A percentile compares a stretch with the other conserved stretches of the same genome.
phyloP scores from a whole-genome alignment of 495 filamentous ascomycete species.

The Clohesyomyces aquaticus region DNA sequence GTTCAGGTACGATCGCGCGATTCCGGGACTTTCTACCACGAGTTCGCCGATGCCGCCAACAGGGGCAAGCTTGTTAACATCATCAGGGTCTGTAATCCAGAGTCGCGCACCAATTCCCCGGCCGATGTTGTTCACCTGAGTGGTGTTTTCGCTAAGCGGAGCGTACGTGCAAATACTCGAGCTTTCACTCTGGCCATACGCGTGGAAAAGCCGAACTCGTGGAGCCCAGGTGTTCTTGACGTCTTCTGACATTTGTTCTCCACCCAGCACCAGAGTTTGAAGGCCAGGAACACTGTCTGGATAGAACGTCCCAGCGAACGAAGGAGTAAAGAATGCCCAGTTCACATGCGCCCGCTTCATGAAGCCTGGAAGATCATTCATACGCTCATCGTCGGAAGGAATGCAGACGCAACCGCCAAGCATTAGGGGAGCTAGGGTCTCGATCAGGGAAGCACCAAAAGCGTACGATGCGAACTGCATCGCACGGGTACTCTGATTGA shows the following conservation, averaged over 20 bases:
- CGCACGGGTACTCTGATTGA: slow-evolving; percentile 49
- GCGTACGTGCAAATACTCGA: slow-evolving; percentile 1
- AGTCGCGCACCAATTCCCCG: slow-evolving; percentile 2
- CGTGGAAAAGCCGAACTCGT: slow-evolving; percentile 19
- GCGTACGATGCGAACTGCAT: slow-evolving; percentile 60
- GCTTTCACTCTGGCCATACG: slow-evolving; percentile 31
- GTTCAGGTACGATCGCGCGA: slow-evolving; percentile 48
- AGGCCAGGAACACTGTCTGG: slow-evolving; percentile 23
- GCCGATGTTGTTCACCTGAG: slow-evolving; percentile 11
- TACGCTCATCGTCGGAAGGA: slow-evolving; percentile 58
- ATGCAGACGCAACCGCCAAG: slow-evolving; percentile 65
- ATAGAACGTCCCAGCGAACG: slow-evolving; percentile 42
- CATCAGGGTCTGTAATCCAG: slow-evolving; percentile 21
- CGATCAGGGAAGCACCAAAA: slow-evolving; percentile 57
- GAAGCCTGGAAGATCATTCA: slow-evolving; percentile 51
- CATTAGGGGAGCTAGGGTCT: slow-evolving; percentile 56
- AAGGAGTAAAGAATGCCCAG: slow-evolving; percentile 59
- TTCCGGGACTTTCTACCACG: slow-evolving; percentile 33
- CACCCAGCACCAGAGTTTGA: slow-evolving; percentile 27
- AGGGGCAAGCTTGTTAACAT: slow-evolving; percentile 22
- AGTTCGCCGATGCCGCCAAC: slow-evolving; percentile 40
- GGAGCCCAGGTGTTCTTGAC: slow-evolving; percentile 21
- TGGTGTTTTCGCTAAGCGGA: slow-evolving; percentile 5
- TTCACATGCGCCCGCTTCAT: slow-evolving; percentile 54
- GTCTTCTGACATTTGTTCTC: slow-evolving; percentile 25